These are phyloP conservation scores for Mycena metata DNA, from an alignment of 768 basidiomycete genomes.

Conservation along the genomic window DNA sequence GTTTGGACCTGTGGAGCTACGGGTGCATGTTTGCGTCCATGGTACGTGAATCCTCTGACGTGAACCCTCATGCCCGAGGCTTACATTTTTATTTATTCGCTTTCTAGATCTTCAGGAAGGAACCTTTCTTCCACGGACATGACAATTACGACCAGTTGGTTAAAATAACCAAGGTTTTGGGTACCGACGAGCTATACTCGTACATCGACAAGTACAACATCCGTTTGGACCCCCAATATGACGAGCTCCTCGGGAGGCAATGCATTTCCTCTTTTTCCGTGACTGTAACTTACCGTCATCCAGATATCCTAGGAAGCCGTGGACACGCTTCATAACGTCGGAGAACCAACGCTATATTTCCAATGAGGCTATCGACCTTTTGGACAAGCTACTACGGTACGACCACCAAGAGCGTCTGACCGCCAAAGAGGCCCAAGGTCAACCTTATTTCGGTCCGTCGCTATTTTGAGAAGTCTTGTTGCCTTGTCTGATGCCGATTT, in stretches of 20 bases:
- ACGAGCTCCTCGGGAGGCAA: conserved; percentile 91
- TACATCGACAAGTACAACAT: conserved; percentile 98
- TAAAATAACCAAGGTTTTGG: conserved; percentile 97
- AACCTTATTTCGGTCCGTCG: conserved; percentile 89
- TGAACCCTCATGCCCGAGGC: conserved; percentile 24
- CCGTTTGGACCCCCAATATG: conserved; percentile 94
- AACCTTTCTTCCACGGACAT: conserved; percentile 99
- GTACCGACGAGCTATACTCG: conserved; percentile 93
- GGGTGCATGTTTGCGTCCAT: conserved; percentile 99
- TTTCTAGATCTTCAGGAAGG: conserved; percentile 94
- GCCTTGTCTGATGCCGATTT: conserved; percentile 28
- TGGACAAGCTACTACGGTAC: conserved; percentile 95
- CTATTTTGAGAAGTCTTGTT: conserved; percentile 23
- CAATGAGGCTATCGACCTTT: conserved; percentile 95
- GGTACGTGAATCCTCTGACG: too few relatives aligned
- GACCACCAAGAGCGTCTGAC: conserved; percentile 98
- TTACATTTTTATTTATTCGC: conserved; percentile 27
- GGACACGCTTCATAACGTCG: conserved; percentile 95
- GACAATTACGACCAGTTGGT: conserved; percentile 99
- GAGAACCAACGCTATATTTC: conserved; percentile 97
- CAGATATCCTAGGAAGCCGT: conserved; percentile 94
- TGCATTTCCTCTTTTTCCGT: conserved; percentile 11
- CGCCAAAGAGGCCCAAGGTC: conserved; percentile 91
- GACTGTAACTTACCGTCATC: conserved; percentile 25
- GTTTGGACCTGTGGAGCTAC: conserved; percentile 98